Conservation (phyloP, 1,284 basidiomycete genomes). For the Austroboletus niveus region DNA sequence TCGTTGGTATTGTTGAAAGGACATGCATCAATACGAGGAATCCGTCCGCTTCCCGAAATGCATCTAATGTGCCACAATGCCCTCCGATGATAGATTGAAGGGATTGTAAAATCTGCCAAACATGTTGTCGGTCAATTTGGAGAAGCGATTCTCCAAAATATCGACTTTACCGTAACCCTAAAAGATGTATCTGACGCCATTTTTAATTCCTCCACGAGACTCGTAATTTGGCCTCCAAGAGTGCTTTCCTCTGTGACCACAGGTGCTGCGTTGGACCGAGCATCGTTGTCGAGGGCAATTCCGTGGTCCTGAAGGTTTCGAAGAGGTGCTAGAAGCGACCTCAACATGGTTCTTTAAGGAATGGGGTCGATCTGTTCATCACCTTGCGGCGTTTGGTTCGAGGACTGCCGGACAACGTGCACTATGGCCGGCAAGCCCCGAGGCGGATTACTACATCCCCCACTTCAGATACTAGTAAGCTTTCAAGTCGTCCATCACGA, state of each 20-base stretch:
- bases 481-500: too few relatives aligned
- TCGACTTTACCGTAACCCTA: constrained; percentile 23
- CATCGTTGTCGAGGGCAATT: constrained; percentile 4
- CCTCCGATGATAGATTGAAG: constrained; percentile 60
- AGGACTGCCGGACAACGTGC: too few relatives aligned
- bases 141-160: background rate
- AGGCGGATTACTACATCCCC: too few relatives aligned
- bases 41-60: constrained; percentile 77
- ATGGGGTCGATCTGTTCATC: too few relatives aligned
- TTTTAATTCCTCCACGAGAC: constrained; percentile 26
- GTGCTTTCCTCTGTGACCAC: background rate
- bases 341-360: constrained; percentile 17
- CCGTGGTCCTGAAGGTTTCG: constrained; percentile 22
- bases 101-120: constrained; percentile 53
- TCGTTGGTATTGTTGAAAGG: constrained; percentile 51
- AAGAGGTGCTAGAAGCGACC: constrained; percentile 30
- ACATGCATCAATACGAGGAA: constrained; percentile 71
- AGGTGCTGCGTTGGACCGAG: background rate
- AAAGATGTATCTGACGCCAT: constrained; percentile 10
- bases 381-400: too few relatives aligned
- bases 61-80: constrained; percentile 62
- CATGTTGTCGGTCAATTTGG: constrained; percentile 2
- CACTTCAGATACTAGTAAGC: too few relatives aligned
- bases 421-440: too few relatives aligned
- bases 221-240: constrained; percentile 11